Evolutionary conservation across 2,329 filamentous ascomycete genomes (phyloP).

Genomic region (Aspergillus felis): DNA sequence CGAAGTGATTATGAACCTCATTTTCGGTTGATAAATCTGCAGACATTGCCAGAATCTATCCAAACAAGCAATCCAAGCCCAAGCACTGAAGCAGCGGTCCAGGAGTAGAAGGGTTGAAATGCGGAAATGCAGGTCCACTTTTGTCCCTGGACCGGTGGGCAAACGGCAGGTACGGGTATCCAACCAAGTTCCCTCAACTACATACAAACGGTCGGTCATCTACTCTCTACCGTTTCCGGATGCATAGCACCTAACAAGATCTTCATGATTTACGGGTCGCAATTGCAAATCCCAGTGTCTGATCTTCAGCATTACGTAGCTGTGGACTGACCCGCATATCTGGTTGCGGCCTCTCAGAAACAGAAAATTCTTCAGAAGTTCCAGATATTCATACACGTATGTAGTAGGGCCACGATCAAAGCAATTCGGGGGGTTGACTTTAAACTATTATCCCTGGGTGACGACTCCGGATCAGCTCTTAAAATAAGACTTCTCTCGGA

Average conservation of each 20-base stretch:
- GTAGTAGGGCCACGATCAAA: no score
- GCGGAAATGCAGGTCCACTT: not conserved
- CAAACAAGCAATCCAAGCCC: no score
- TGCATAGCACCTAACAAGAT: not conserved
- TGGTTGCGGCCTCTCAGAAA: not conserved
- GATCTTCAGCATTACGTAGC: not conserved
- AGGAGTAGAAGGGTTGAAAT: not conserved
- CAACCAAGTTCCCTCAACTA: not conserved
- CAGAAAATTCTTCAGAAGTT: not conserved
- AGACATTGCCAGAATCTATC: not conserved
- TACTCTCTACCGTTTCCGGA: not conserved
- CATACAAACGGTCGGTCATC: no score
- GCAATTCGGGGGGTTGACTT: no score
- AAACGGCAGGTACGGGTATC: not conserved
- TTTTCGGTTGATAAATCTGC: no score
- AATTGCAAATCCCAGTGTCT: no score
- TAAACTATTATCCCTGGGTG: no score
- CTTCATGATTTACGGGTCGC: no score
- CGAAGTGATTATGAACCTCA: no score
- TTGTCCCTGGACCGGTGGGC: not conserved
- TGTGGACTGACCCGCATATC: not conserved
- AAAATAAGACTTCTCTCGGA: no score
- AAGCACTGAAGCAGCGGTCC: no score
- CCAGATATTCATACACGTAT: no score
- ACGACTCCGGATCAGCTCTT: not conserved